These are phyloP conservation scores for Marasmius fiardii DNA, from an alignment of 1,284 basidiomycete species.

Conservation along the genomic window DNA sequence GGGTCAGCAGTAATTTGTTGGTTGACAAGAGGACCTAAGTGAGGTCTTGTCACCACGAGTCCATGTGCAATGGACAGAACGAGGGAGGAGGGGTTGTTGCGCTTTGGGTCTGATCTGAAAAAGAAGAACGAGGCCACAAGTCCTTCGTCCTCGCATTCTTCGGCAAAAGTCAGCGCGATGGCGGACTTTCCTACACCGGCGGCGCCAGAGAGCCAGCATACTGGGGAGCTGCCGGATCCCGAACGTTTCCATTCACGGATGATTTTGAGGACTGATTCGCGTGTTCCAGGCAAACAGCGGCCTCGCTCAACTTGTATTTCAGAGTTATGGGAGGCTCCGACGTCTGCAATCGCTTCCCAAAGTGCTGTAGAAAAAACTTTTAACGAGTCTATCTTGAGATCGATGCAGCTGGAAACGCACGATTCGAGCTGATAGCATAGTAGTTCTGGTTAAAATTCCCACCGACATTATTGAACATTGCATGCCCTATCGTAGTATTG, in stretches of 20 bases:
- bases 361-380: background rate
- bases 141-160: background rate
- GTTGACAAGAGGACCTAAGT: background rate
- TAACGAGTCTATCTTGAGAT: too few relatives aligned
- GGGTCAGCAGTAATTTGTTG: background rate
- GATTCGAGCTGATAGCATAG: too few relatives aligned
- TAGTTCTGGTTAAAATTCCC: too few relatives aligned
- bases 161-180: slow-evolving; percentile 16
- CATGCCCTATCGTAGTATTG: too few relatives aligned
- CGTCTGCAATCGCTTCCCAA: background rate
- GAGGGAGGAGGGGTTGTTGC: slow-evolving; percentile 4
- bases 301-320: background rate
- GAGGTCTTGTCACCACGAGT: background rate
- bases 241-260: slow-evolving; percentile 12
- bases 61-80: slow-evolving; percentile 3
- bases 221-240: background rate
- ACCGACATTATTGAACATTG: too few relatives aligned
- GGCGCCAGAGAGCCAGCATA: slow-evolving; percentile 17
- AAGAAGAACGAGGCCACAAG: slow-evolving; percentile 16
- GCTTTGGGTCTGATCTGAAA: slow-evolving; percentile 9
- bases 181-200: too few relatives aligned
- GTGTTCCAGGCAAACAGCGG: slow-evolving; percentile 13
- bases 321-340: slow-evolving; percentile 1
- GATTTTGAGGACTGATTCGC: slow-evolving; percentile 9
- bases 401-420: too few relatives aligned